Base-by-base conservation (phyloP, 148 eudicot species). In the Camellia japonica region DNA sequence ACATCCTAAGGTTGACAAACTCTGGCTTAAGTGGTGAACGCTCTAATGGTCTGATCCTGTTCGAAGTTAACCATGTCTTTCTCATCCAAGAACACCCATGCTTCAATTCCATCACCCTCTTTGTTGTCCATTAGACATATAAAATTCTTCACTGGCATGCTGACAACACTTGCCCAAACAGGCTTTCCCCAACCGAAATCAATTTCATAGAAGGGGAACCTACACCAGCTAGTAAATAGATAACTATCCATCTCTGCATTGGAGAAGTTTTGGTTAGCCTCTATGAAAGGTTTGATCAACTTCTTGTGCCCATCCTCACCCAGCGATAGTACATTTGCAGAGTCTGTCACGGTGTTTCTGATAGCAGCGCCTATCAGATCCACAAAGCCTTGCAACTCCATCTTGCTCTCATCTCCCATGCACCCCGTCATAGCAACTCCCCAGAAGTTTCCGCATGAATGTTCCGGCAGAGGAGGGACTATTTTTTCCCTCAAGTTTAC, bases 161-260 rank as follows among this genome's bases (percentile, higher is more conserved):
- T 80, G 2, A 66, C 56, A 20, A 52, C 12, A 1, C 78, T 80
- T 30, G 61, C 56, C 79, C 83, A 80, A 43, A 80, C 20, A 0
- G 79, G 83, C 64, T 66, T 74, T 55, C 83, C 83, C 78, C 78
- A 80, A 73, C 83, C 74, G 12, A 80, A 80, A 58, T 74, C 78
- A 5, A 67, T 14, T 56, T 74, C 78, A 43, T 80, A 80, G 7
- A 74, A 3, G 0, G 83, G 83, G 66, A 80, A 55, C 2, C 74
- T 67, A 52, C 59, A 42, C 52, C 15, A 67, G 59, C 54, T 64
- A 42, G 42, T 74, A 55, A 23, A 23, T 23, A 23, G 23, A 0
- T 23, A 23, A 23, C 23, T 23, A 23, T 23, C 23, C 23, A 23
- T 23, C 23, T 23, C 23, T 23, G 0, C 23, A 23, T 23, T 23